Evolutionary conservation across 2,329 filamentous ascomycete species (phyloP), one percentile per base, ranked within the genome.

Genomic region (Phyllosticta capitalensis): DNA sequence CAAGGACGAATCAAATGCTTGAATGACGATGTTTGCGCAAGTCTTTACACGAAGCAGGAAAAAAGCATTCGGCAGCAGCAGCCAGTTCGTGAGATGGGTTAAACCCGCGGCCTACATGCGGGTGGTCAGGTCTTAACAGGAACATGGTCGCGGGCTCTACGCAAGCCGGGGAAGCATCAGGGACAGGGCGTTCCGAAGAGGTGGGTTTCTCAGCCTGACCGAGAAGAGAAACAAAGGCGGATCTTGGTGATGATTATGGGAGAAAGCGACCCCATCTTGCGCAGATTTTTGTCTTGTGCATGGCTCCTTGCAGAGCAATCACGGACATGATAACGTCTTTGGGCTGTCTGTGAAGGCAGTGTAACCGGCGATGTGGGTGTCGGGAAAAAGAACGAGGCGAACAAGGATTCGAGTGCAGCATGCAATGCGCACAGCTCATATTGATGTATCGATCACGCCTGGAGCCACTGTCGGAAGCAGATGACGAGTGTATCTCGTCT

Each of bases 351-450:
- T 28, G 45, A 33, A 45, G 57, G 24, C 52, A 51, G 57, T 59
- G 57, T 52, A 33, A 59, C 57, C 52, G 24, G n/a, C 12, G 12
- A 19, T 22, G 57, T 59, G 26, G 52, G 20, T 50, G 6, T 52
- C 57, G 33, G 45, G 57, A 51, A 51, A 57, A 52, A 51, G 38
- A 28, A 38, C 33, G 50, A 48, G 57, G 57, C 53, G 49, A 26
- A 50, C 38, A 9, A 20, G 5, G 28, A 17, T 24, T 24, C 52
- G 12, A 51, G 19, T 48, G 51, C 51, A 50, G 51, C 56, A 28
- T 22, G 17, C 49, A 45, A 3, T 26, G 24, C 24, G 24, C 24
- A 26, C 24, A 26, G 24, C 24, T 26, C 24, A 26, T 26, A 26
- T 26, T n/a, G 38, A n/a, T 45, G 5, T 6, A 45, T 45, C n/a